These are phyloP conservation scores for Paecilomyces niveus DNA, from an alignment of 2,329 filamentous ascomycete genomes.

Conservation along the genomic window DNA sequence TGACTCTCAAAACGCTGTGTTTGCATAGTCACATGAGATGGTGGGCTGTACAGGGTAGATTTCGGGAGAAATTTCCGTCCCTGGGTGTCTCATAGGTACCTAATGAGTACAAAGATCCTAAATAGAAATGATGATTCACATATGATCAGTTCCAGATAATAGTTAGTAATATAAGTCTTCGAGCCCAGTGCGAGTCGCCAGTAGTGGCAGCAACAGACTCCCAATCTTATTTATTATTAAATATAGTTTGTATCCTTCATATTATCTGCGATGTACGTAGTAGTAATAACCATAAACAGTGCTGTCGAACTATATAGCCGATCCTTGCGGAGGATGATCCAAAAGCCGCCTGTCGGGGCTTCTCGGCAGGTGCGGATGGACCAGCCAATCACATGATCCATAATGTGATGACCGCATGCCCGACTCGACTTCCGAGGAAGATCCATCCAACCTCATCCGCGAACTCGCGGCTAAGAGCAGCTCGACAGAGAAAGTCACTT, in stretches of 20 bases:
- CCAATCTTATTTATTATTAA: background rate
- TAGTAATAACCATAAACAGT: too few relatives aligned
- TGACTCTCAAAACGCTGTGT: background rate
- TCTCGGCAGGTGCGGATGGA: conserved; percentile 29
- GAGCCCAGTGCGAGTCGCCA: background rate
- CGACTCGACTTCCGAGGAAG: conserved; percentile 31
- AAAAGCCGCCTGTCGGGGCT: conserved; percentile 20
- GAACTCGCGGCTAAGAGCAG: conserved; percentile 1
- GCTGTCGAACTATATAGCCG: background rate
- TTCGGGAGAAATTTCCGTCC: background rate
- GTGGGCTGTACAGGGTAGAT: background rate
- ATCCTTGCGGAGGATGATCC: background rate
- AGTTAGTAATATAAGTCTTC: background rate
- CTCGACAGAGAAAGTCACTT: background rate
- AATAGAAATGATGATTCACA: background rate
- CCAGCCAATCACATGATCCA: conserved; percentile 27
- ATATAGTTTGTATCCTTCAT: background rate
- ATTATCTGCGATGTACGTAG: background rate
- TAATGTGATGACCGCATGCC: conserved; percentile 34
- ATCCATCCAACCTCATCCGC: conserved; percentile 24
- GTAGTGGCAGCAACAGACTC: background rate
- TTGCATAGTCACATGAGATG: background rate
- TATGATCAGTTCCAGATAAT: background rate
- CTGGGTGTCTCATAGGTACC: background rate
- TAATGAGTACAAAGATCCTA: background rate